phyloP scores from a whole-genome alignment of 179 eudicot genomes.

The Silene coronaria region DNA sequence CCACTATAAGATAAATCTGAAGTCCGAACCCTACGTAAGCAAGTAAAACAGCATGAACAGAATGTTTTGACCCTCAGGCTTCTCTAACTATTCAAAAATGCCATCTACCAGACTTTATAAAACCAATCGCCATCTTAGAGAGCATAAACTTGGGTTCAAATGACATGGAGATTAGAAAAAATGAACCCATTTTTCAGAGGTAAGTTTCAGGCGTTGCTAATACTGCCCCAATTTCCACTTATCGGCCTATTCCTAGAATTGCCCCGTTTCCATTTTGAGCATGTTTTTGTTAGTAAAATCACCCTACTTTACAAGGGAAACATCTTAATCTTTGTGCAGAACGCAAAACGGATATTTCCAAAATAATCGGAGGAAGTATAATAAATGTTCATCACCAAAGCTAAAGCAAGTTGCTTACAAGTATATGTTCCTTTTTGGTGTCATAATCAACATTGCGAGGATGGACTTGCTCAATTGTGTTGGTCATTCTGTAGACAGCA shows the following conservation, averaged over 20 bases:
- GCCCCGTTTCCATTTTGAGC: too few relatives aligned
- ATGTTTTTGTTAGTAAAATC: too few relatives aligned
- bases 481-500: slow-evolving; percentile 58
- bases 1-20: not conserved
- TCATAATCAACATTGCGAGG: slow-evolving; percentile 69
- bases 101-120: not conserved
- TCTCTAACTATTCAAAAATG: not conserved
- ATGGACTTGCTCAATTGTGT: slow-evolving; percentile 77
- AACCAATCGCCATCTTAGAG: not conserved
- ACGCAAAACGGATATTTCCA: too few relatives aligned
- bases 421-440: slow-evolving; percentile 61
- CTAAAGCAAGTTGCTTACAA: slow-evolving; percentile 48
- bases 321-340: too few relatives aligned
- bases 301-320: too few relatives aligned
- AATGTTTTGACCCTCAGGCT: not conserved
- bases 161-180: not conserved
- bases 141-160: slow-evolving; percentile 1
- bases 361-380: too few relatives aligned
- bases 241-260: too few relatives aligned
- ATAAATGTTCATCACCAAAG: slow-evolving; percentile 7
- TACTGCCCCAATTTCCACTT: too few relatives aligned
- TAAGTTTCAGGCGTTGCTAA: not conserved
- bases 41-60: not conserved
- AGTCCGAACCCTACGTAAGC: not conserved
- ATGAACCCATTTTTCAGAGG: not conserved